Evolutionary conservation across 2,329 filamentous ascomycete species (phyloP).

Genomic region (Colletotrichum gigasporum): DNA sequence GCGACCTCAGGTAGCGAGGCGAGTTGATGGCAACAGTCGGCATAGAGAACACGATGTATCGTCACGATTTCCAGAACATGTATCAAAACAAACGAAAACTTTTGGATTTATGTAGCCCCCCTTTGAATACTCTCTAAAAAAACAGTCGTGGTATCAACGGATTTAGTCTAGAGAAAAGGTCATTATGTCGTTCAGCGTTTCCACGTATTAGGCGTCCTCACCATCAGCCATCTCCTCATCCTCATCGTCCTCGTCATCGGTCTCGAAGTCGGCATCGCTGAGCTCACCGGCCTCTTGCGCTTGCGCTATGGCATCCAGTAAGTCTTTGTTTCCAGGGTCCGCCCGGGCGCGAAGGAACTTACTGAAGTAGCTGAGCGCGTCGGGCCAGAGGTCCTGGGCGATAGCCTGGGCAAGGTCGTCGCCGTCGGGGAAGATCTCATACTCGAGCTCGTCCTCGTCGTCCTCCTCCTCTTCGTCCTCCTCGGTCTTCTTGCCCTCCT

Average conservation of each 20-base stretch:
- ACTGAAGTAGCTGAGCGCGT: slow-evolving; percentile 93
- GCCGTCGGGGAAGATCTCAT: slow-evolving; percentile 89
- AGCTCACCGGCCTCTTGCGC: slow-evolving; percentile 76
- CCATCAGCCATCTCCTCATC: slow-evolving; percentile 57
- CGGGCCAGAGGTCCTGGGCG: slow-evolving; percentile 88
- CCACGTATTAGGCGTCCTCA: slow-evolving; percentile 31
- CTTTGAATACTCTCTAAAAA: background rate
- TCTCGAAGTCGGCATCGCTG: slow-evolving; percentile 76
- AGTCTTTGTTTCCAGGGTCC: slow-evolving; percentile 17
- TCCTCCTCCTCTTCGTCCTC: slow-evolving; percentile 65
- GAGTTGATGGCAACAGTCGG: no score
- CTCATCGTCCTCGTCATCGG: slow-evolving; percentile 65
- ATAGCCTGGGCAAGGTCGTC: slow-evolving; percentile 84
- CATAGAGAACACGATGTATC: accelerated
- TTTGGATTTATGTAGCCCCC: slow-evolving; percentile 9
- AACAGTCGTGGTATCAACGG: slow-evolving; percentile 28
- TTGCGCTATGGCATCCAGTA: slow-evolving; percentile 58
- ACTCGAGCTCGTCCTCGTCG: slow-evolving; percentile 70
- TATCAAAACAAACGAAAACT: slow-evolving; percentile 15
- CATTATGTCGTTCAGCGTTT: background rate
- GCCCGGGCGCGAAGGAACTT: slow-evolving; percentile 49
- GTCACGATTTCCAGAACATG: background rate
- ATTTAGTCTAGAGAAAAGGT: background rate
- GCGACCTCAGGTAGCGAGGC: no score
- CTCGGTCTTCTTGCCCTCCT: slow-evolving; percentile 60